Conservation (phyloP, 139 green algal species). For the Tetradesmus obliquus region DNA sequence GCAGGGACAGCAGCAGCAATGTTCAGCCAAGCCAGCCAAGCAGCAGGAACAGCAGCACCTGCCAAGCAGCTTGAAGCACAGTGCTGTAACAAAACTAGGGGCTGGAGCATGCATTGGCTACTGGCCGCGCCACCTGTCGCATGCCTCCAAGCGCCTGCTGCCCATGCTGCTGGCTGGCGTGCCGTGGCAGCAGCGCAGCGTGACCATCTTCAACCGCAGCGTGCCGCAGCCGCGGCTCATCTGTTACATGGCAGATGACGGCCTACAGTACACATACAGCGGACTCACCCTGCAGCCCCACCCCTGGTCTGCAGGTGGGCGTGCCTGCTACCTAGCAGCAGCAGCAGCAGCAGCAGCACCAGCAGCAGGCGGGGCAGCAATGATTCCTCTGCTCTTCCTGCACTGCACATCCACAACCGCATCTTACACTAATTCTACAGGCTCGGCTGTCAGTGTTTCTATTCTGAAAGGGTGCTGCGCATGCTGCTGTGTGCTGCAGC, state of each 20-base stretch:
- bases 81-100: slow-evolving; percentile 6
- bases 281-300: slow-evolving; percentile 48
- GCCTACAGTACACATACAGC: slow-evolving; percentile 72
- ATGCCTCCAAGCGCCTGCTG: background rate
- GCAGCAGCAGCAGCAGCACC: background rate
- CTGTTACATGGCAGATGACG: slow-evolving; percentile 65
- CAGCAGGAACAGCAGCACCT: background rate
- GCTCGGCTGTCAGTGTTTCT: too few relatives aligned
- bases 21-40: background rate
- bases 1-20: background rate
- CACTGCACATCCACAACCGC: background rate
- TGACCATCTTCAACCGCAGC: slow-evolving; percentile 42
- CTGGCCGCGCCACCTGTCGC: slow-evolving; percentile 14
- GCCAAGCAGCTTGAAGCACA: background rate
- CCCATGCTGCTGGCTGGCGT: background rate
- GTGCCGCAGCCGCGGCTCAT: slow-evolving; percentile 74
- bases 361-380: background rate
- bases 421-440: background rate
- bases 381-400: background rate
- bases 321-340: background rate
- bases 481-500: slow-evolving; percentile 4
- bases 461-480: background rate
- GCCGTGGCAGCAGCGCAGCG: slow-evolving; percentile 7
- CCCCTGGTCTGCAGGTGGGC: slow-evolving; percentile 32
- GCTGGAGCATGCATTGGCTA: background rate